A percentile compares a stretch with the other conserved stretches of the same genome.
phyloP scores from a whole-genome alignment of 106 monocot genomes.

The Acorus gramineus region DNA sequence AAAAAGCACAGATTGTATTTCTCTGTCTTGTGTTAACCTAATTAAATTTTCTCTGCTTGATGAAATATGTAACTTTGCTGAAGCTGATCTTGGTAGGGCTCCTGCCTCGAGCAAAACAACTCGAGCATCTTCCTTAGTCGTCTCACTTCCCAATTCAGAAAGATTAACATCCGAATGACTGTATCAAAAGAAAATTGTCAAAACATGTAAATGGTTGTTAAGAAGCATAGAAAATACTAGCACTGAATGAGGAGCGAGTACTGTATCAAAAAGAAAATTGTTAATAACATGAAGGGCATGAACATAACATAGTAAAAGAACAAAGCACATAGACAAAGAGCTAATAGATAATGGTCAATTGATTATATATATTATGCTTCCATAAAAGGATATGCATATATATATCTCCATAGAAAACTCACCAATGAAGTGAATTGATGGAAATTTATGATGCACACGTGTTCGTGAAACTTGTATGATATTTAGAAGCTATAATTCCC shows the following conservation, averaged over 20 bases:
- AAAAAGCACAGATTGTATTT: background rate
- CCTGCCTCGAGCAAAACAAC: slow-evolving; percentile 67
- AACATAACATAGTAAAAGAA: too few species aligned
- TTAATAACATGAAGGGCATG: too few species aligned
- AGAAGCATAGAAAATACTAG: background rate
- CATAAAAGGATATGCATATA: too few species aligned
- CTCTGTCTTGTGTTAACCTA: slow-evolving; percentile 28
- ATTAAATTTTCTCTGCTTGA: slow-evolving; percentile 52
- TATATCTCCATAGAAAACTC: too few species aligned
- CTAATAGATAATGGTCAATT: too few species aligned
- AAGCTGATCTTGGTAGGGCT: slow-evolving; percentile 53
- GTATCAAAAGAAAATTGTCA: background rate
- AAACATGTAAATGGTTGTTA: background rate
- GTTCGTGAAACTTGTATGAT: too few species aligned
- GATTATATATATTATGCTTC: too few species aligned
- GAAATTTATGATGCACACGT: too few species aligned
- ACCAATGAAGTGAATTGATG: too few species aligned
- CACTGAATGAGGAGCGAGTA: background rate
- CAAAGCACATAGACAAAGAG: too few species aligned
- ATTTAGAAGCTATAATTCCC: too few species aligned
- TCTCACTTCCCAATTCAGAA: slow-evolving; percentile 53
- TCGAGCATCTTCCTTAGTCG: slow-evolving; percentile 57
- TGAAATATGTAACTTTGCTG: slow-evolving; percentile 41
- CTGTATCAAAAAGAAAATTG: too few species aligned
- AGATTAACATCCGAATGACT: slow-evolving; percentile 85